phyloP scores from a whole-genome alignment of 306 rosid species.

The Prosopis cineraria region DNA sequence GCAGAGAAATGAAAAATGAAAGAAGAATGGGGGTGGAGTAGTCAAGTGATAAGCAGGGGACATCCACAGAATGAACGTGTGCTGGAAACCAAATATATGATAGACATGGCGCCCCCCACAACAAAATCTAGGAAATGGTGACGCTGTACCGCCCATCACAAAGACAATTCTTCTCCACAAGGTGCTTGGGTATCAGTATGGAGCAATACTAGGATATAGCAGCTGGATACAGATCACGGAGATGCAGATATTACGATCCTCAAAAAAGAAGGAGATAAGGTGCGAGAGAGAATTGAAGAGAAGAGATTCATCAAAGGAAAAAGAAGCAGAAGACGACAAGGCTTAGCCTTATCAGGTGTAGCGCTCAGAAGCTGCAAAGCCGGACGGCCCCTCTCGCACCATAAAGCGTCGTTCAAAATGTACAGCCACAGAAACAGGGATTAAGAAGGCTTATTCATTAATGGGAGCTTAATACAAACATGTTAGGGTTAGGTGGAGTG shows the following conservation, averaged over 20 bases:
- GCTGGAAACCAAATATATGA: neutral
- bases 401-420: constrained; percentile 28
- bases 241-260: constrained; percentile 4
- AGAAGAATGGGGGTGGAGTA: neutral
- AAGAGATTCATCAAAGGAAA: constrained; percentile 31
- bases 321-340: constrained; percentile 36
- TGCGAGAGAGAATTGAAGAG: constrained; percentile 6
- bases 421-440: neutral
- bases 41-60: too few relatives aligned
- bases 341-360: constrained; percentile 45
- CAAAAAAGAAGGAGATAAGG: constrained; percentile 30
- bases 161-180: constrained; percentile 45
- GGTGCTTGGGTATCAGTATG: constrained; percentile 25
- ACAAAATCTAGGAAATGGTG: constrained; percentile 23
- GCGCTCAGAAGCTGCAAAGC: constrained; percentile 43
- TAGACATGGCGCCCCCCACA: neutral
- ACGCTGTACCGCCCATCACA: constrained; percentile 41
- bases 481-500: neutral
- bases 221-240: constrained; percentile 9
- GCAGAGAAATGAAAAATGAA: neutral
- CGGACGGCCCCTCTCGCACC: constrained; percentile 34
- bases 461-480: neutral
- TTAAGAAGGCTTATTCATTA: neutral
- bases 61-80: neutral
- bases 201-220: constrained; percentile 33